Conservation (phyloP, 108 stramenopile genomes). For the Pelagomonas calceolata region DNA sequence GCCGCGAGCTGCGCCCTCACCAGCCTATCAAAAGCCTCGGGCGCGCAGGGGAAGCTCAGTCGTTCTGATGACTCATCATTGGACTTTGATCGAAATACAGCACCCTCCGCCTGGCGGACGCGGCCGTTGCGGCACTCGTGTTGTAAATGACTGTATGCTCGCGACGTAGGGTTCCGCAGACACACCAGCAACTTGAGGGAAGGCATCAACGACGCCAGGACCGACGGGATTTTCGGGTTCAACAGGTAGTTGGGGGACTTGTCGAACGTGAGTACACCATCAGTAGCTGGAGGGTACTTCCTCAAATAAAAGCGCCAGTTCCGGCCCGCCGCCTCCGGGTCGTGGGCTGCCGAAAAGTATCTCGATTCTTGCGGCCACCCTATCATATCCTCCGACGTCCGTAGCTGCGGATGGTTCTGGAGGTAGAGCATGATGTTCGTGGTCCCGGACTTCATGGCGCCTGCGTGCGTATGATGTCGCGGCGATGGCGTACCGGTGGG, state of each 20-base stretch:
- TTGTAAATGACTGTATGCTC: not conserved
- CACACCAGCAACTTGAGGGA: not conserved
- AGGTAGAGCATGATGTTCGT: conserved; percentile 2
- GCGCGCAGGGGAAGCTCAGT: not conserved
- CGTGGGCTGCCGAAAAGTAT: not conserved
- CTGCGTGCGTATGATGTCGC: too few relatives aligned
- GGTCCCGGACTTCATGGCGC: not conserved
- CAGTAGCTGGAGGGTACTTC: not conserved
- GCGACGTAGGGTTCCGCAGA: not conserved
- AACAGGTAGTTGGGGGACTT: not conserved
- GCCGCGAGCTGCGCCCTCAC: too few relatives aligned
- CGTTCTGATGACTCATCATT: too few relatives aligned
- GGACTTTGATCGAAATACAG: too few relatives aligned
- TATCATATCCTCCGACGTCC: not conserved
- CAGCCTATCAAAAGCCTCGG: too few relatives aligned
- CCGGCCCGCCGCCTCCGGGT: not conserved
- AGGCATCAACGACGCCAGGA: not conserved
- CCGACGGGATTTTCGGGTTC: not conserved
- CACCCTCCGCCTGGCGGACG: not conserved
- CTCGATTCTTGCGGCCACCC: not conserved
- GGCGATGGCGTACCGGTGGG: too few relatives aligned
- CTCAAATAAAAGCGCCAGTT: not conserved
- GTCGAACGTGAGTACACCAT: not conserved
- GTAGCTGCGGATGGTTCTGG: not conserved
- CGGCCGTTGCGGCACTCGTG: conserved; percentile 1